Evolutionary conservation across 495 filamentous ascomycete genomes (phyloP).

Genomic region (Eremomyces bilateralis): DNA sequence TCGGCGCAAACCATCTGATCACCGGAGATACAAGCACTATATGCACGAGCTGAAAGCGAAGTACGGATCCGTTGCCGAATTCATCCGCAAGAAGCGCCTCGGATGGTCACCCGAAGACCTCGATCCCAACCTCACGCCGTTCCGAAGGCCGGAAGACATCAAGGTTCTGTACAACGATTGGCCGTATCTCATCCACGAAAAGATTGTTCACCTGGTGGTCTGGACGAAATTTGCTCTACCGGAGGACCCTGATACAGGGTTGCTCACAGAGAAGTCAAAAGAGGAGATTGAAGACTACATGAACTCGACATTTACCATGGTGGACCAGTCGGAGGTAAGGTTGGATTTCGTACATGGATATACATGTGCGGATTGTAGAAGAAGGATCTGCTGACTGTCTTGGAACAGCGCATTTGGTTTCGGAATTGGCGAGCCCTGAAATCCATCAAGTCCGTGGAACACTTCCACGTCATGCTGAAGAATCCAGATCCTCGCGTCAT

Average conservation of each 20-base stretch:
- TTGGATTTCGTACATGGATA: too few relatives aligned
- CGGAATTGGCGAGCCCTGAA: constrained; percentile 74
- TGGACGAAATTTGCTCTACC: constrained; percentile 80
- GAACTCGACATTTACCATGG: constrained; percentile 31
- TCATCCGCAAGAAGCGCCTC: constrained; percentile 42
- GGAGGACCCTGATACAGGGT: constrained; percentile 38
- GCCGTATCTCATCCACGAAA: constrained; percentile 61
- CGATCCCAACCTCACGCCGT: too few relatives aligned
- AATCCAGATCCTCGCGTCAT: constrained; percentile 49
- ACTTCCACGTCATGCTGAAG: constrained; percentile 82
- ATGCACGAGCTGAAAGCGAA: constrained; percentile 35
- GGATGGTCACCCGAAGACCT: too few relatives aligned
- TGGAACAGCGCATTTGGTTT: constrained; percentile 55
- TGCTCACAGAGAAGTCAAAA: constrained; percentile 39
- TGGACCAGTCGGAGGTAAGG: constrained; percentile 25
- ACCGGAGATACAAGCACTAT: constrained; percentile 50
- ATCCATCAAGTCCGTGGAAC: constrained; percentile 69
- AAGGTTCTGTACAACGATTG: constrained; percentile 73
- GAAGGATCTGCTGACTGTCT: constrained; percentile 2
- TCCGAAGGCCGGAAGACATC: constrained; percentile 49
- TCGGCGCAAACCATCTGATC: constrained; percentile 47
- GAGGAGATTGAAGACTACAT: constrained; percentile 48
- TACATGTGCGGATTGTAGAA: not conserved
- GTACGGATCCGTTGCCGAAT: constrained; percentile 54
- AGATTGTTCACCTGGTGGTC: constrained; percentile 63